Conservation (phyloP, 352 stramenopile genomes). For the Pythium grandisporangium region DNA sequence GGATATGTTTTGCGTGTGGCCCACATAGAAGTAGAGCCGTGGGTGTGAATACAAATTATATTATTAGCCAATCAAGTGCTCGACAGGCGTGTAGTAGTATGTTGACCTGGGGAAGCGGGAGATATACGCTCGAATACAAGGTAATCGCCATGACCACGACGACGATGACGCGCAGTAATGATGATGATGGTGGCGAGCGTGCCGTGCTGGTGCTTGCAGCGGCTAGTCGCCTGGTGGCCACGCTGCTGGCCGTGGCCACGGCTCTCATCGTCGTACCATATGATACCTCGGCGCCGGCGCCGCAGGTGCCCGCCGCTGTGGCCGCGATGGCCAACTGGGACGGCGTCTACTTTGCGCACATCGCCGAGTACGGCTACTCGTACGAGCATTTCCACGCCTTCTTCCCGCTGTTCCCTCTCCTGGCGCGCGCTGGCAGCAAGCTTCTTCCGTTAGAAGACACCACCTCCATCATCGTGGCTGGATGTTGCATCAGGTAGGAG, state of each 20-base stretch:
- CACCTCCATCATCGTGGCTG: conserved; percentile 22
- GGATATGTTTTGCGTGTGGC: too few species aligned
- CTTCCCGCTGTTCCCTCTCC: conserved; percentile 69
- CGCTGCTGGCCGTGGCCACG: conserved; percentile 32
- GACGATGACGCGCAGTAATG: too few species aligned
- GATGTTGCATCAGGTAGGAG: conserved; percentile 43
- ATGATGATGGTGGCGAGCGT: too few species aligned
- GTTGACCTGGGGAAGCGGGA: too few species aligned
- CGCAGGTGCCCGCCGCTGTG: conserved; percentile 14
- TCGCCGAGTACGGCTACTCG: conserved; percentile 66
- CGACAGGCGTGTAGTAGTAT: too few species aligned
- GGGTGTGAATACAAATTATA: too few species aligned
- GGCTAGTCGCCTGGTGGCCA: conserved; percentile 32
- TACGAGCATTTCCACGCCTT: conserved; percentile 84
- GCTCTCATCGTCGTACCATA: conserved; percentile 43
- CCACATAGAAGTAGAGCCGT: too few species aligned
- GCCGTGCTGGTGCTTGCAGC: conserved; percentile 38
- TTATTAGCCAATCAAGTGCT: too few species aligned
- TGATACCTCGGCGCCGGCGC: conserved; percentile 49
- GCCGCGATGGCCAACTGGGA: conserved; percentile 72
- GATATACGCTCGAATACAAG: too few species aligned
- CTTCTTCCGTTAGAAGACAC: conserved; percentile 11
- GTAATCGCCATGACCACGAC: conserved; percentile 1
- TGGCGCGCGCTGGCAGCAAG: conserved; percentile 24
- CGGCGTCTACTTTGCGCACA: conserved; percentile 73